Evolutionary conservation across 306 rosid genomes (phyloP).

Genomic region (Casuarina glauca): DNA sequence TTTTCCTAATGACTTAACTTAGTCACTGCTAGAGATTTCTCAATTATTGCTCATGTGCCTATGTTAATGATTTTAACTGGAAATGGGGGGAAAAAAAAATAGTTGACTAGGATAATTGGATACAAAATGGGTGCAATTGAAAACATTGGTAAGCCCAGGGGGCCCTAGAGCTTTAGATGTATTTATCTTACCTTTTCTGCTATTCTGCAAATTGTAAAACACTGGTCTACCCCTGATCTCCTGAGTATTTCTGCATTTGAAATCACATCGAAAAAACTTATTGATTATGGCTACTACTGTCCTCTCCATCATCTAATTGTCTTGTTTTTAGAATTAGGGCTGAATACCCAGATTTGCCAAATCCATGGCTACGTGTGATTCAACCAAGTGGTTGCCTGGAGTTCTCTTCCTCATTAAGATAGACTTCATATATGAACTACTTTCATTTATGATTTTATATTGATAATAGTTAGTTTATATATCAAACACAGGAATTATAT

Average conservation of each 20-base stretch:
- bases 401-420: slow-evolving; percentile 9
- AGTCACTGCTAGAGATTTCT: background rate
- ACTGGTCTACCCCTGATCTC: background rate
- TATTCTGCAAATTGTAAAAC: background rate
- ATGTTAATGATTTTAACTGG: background rate
- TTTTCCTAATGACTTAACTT: slow-evolving; percentile 14
- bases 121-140: background rate
- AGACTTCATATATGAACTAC: background rate
- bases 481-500: background rate
- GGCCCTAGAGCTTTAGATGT: background rate
- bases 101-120: background rate
- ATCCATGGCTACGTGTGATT: background rate
- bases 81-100: background rate
- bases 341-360: background rate
- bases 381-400: background rate
- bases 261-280: background rate
- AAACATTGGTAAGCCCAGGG: background rate
- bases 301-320: background rate
- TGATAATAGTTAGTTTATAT: background rate
- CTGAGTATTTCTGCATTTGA: background rate
- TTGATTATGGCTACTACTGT: background rate
- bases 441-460: background rate
- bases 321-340: background rate
- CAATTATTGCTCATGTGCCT: background rate
- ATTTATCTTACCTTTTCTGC: background rate